Conservation (phyloP, 768 basidiomycete genomes). For the Pilatotrama ljubarskyi region DNA sequence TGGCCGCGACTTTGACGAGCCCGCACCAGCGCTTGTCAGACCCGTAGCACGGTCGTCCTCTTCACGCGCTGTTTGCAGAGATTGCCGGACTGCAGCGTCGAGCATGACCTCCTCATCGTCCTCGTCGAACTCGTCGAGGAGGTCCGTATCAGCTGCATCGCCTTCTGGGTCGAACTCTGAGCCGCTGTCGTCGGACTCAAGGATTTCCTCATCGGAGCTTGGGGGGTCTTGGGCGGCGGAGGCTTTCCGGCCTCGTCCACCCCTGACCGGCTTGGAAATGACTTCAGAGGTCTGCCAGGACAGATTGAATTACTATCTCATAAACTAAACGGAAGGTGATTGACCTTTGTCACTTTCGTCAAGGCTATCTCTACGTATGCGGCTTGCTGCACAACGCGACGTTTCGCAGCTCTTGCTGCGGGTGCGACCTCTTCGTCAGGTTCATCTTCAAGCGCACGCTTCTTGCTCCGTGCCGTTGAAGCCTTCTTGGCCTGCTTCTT, state of each 20-base stretch:
- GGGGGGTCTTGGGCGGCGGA: not conserved
- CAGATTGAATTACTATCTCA: not conserved
- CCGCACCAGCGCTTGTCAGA: constrained; percentile 36
- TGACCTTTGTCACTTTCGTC: constrained; percentile 19
- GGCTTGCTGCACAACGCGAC: constrained; percentile 15
- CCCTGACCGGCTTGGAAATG: not conserved
- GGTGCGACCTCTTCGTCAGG: constrained; percentile 8
- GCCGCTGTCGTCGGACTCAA: constrained; percentile 57
- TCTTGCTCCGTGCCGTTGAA: constrained; percentile 19
- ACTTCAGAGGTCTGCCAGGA: not conserved
- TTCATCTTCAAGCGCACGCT: constrained; percentile 13
- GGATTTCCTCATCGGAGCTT: constrained; percentile 30
- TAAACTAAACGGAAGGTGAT: not conserved
- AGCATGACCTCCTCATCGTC: constrained; percentile 49
- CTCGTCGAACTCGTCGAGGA: constrained; percentile 7
- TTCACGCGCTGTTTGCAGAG: constrained; percentile 40
- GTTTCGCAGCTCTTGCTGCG: constrained; percentile 22
- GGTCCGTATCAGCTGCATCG: constrained; percentile 13
- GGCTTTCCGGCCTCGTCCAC: constrained; percentile 12
- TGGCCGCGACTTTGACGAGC: constrained; percentile 28
- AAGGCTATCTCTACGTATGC: constrained; percentile 28
- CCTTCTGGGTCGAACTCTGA: constrained; percentile 60
- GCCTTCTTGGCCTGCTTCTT: not conserved
- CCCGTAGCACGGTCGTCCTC: constrained; percentile 32
- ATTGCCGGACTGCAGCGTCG: constrained; percentile 54